These are phyloP conservation scores for Candida loeiensis DNA, from an alignment of 805 yeast genomes.

Conservation along the genomic window DNA sequence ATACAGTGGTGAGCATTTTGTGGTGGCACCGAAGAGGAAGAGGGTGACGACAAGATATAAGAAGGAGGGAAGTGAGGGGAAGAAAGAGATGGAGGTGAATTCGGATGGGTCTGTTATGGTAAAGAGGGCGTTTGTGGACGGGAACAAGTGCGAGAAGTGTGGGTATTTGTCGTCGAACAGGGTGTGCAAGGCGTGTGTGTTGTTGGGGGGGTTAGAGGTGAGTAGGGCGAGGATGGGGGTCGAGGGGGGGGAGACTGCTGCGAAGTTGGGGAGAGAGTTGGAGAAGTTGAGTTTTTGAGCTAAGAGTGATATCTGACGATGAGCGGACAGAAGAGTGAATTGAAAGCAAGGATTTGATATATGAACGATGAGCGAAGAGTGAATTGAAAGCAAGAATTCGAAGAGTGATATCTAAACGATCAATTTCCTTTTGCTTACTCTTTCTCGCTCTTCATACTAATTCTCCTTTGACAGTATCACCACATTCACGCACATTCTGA, in stretches of 20 bases:
- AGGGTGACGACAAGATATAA: slow-evolving; percentile 36
- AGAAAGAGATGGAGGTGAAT: slow-evolving; percentile 51
- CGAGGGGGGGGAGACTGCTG: slow-evolving; percentile 64
- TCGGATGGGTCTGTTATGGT: slow-evolving; percentile 61
- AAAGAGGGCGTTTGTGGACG: slow-evolving; percentile 46
- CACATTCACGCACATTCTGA: not conserved
- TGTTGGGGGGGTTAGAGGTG: slow-evolving; percentile 78
- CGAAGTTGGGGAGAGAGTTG: slow-evolving; percentile 54
- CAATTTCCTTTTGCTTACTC: not conserved
- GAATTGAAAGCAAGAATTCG: not conserved
- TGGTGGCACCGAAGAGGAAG: slow-evolving; percentile 55
- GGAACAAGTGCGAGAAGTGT: slow-evolving; percentile 79
- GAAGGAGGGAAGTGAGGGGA: slow-evolving; percentile 39
- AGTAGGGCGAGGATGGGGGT: slow-evolving; percentile 64
- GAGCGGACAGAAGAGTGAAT: not conserved
- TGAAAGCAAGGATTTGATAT: not conserved
- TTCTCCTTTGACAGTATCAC: not conserved
- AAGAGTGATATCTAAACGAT: not conserved
- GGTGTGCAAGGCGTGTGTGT: slow-evolving; percentile 89
- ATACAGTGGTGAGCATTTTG: slow-evolving; percentile 86
- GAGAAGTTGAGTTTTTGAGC: slow-evolving; percentile 62
- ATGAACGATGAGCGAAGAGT: not conserved
- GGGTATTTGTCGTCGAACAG: slow-evolving; percentile 87
- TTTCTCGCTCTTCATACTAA: not conserved
- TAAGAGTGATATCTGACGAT: not conserved